phyloP scores from a whole-genome alignment of 768 basidiomycete species.

The Gautieria morchelliformis region DNA sequence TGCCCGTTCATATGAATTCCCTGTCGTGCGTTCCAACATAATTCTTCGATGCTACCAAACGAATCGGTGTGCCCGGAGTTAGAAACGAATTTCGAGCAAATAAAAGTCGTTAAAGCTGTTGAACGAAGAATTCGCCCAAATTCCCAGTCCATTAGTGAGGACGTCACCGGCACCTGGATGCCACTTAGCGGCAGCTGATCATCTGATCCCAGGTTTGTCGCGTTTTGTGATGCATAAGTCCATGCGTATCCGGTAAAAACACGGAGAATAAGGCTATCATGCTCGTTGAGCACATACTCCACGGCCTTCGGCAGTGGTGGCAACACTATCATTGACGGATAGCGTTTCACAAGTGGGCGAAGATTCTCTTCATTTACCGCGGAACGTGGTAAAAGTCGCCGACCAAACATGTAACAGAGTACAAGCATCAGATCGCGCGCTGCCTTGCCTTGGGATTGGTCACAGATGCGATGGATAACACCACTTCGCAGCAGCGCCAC shows the following conservation, averaged over 20 bases:
- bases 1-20: constrained; percentile 50
- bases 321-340: constrained; percentile 48
- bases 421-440: constrained; percentile 44
- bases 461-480: constrained; percentile 48
- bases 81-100: constrained; percentile 55
- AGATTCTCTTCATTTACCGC: constrained; percentile 31
- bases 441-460: constrained; percentile 27
- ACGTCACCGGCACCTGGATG: background rate
- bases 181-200: constrained; percentile 40
- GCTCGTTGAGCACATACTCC: constrained; percentile 30
- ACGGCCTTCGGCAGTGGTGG: constrained; percentile 37
- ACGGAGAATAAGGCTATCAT: constrained; percentile 39
- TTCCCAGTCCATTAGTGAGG: background rate
- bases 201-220: constrained; percentile 32
- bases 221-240: constrained; percentile 35
- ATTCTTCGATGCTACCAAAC: constrained; percentile 30
- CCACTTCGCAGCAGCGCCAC: constrained; percentile 48
- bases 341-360: constrained; percentile 28
- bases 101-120: constrained; percentile 28
- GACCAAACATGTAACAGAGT: constrained; percentile 57
- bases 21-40: constrained; percentile 38
- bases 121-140: constrained; percentile 30
- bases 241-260: constrained; percentile 50
- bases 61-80: constrained; percentile 46
- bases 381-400: constrained; percentile 40